Conservation (phyloP, 2,329 filamentous ascomycete genomes). For the Chaetomiaceae sp. region DNA sequence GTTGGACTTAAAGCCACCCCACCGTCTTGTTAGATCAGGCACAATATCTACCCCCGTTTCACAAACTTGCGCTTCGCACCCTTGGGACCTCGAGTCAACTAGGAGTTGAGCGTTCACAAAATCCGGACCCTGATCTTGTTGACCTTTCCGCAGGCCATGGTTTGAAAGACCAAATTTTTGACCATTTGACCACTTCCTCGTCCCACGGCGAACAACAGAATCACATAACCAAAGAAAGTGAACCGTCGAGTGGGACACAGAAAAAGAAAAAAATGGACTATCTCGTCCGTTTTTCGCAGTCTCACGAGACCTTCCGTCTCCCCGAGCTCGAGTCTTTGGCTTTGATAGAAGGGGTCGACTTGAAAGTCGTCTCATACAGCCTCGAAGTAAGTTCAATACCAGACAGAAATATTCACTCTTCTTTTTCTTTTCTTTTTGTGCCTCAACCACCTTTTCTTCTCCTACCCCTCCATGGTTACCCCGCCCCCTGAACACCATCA, state of each 20-base stretch:
- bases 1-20: not conserved
- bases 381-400: constrained; percentile 55
- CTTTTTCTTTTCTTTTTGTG: not conserved
- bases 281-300: constrained; percentile 82
- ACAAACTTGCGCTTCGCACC: not conserved
- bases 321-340: constrained; percentile 82
- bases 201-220: no score
- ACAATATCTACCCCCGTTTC: not conserved
- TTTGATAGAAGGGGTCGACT: constrained; percentile 56
- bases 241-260: not conserved
- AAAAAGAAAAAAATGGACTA: constrained; percentile 54
- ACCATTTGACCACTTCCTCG: no score
- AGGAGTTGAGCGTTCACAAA: not conserved
- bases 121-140: not conserved
- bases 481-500: constrained; percentile 15
- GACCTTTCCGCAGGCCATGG: not conserved
- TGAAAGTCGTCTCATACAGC: constrained; percentile 72
- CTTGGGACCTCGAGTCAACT: constrained; percentile 10
- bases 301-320: constrained; percentile 83
- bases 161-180: not conserved
- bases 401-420: no score
- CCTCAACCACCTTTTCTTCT: not conserved
- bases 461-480: not conserved
- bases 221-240: no score
- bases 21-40: constrained; percentile 6